Evolutionary conservation across 2,329 filamentous ascomycete genomes (phyloP).

Genomic region (Paecilomyces formosus): DNA sequence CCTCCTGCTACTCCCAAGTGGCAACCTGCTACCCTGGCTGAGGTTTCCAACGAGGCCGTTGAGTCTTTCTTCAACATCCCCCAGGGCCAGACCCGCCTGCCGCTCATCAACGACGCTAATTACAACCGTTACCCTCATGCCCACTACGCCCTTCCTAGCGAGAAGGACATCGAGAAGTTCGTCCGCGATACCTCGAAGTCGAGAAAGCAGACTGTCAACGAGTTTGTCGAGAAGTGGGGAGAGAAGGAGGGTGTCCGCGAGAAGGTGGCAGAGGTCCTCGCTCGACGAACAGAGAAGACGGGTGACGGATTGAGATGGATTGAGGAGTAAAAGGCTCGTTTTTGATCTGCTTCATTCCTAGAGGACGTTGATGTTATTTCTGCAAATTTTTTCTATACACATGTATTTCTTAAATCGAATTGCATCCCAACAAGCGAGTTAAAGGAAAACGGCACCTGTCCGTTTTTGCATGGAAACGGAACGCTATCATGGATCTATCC

Average conservation of each 20-base stretch:
- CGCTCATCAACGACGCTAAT: constrained; percentile 53
- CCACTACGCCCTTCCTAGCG: constrained; percentile 63
- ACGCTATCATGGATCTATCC: not conserved
- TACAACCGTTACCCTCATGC: constrained; percentile 69
- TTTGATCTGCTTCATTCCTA: not conserved
- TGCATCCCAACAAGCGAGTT: not conserved
- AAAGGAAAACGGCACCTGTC: not conserved
- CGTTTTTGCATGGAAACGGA: not conserved
- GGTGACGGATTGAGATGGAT: constrained; percentile 31
- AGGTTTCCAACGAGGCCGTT: constrained; percentile 53
- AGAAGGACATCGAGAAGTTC: constrained; percentile 46
- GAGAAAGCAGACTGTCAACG: constrained; percentile 53
- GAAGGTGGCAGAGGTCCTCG: constrained; percentile 62
- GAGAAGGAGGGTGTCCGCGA: constrained; percentile 62
- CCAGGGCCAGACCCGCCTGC: constrained; percentile 41
- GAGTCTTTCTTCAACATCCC: constrained; percentile 61
- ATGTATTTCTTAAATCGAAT: not conserved
- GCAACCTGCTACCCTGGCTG: constrained; percentile 66
- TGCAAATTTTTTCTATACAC: not conserved
- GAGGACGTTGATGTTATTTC: not conserved
- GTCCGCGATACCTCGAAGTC: constrained; percentile 39
- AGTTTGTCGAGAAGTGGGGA: constrained; percentile 53
- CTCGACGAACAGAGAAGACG: constrained; percentile 51
- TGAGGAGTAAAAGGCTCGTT: constrained; percentile 1
- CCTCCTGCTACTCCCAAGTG: constrained; percentile 60